Percentiles rank a stretch among this genome's conserved stretches.
These are phyloP conservation scores for Solanum raphanifolium DNA, from an alignment of 257 asterid genomes.

Conservation along the genomic window DNA sequence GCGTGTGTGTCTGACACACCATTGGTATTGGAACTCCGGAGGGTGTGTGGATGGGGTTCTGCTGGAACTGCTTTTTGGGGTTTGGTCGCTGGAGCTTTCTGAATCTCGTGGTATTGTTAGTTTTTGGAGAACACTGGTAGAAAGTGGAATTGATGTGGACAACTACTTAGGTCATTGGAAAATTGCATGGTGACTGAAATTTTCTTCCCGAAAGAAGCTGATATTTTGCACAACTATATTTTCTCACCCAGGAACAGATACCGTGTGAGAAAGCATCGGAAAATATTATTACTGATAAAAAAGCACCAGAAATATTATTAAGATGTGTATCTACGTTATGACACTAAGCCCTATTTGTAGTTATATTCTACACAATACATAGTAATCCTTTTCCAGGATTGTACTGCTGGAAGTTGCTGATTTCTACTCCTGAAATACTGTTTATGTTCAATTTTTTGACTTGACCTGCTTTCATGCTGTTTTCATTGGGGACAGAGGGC, in stretches of 20 bases:
- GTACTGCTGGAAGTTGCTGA: not conserved
- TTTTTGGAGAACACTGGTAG: not conserved
- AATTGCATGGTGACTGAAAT: not conserved
- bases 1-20: not conserved
- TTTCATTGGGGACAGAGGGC: slow-evolving; percentile 63
- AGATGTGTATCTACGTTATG: not conserved
- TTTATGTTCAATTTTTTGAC: not conserved
- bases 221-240: not conserved
- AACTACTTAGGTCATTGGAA: not conserved
- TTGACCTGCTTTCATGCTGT: slow-evolving; percentile 5
- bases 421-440: not conserved
- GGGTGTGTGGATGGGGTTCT: not conserved
- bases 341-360: not conserved
- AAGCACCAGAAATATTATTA: not conserved
- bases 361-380: not conserved
- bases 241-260: not conserved
- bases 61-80: not conserved
- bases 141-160: not conserved
- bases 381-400: not conserved
- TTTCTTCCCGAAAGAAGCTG: not conserved
- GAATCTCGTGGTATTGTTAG: not conserved
- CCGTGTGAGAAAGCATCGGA: not conserved
- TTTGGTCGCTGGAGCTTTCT: not conserved
- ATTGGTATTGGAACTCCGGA: not conserved
- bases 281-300: not conserved